Percentiles rank a stretch among this genome's conserved stretches.
Conservation (phyloP, 2,329 filamentous ascomycete genomes). For the Fusarium kyushuense region DNA sequence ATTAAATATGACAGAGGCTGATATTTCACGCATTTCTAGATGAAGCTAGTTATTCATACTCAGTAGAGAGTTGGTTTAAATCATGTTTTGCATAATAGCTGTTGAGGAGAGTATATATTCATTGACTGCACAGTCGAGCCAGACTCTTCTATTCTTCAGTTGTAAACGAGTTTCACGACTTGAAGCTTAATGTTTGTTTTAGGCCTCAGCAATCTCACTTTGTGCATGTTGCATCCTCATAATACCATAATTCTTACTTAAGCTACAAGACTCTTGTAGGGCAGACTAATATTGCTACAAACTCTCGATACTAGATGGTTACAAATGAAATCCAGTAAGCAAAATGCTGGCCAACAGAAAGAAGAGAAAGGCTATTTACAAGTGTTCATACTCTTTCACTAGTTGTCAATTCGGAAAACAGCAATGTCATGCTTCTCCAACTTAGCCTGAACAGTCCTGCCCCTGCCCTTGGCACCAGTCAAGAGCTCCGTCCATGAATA, state of each 20-base stretch:
- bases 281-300: not conserved
- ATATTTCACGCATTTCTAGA: too few species aligned
- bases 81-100: not conserved
- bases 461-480: conserved; percentile 24
- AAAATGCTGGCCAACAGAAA: not conserved
- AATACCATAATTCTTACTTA: not conserved
- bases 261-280: not conserved
- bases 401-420: conserved; percentile 21
- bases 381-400: not conserved
- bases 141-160: not conserved
- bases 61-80: too few species aligned
- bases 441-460: conserved; percentile 18
- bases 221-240: too few species aligned
- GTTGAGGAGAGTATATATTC: not conserved
- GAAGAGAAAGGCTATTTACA: not conserved
- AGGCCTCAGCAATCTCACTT: too few species aligned
- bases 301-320: not conserved
- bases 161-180: not conserved
- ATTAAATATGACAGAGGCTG: too few species aligned
- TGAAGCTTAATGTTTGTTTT: not conserved
- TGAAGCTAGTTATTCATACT: not conserved
- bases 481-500: conserved; percentile 28
- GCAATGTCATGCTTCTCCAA: conserved; percentile 23
- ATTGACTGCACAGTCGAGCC: too few species aligned
- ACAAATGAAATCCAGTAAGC: not conserved